phyloP scores from a whole-genome alignment of 345 rosid species.

The Moringa oleifera region DNA sequence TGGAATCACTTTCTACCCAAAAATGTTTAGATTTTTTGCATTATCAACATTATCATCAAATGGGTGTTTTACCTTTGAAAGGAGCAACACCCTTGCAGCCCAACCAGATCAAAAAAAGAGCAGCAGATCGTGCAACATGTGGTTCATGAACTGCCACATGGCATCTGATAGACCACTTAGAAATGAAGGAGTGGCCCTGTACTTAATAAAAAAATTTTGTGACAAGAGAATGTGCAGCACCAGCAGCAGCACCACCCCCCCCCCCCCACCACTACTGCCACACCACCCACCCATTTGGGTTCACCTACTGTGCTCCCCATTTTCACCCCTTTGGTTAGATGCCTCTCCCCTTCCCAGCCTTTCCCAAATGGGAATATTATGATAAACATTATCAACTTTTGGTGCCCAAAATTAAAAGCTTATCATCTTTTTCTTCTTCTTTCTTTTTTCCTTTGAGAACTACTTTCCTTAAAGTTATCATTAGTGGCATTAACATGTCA shows the following conservation, averaged over 20 bases:
- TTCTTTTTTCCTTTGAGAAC: conserved; percentile 17
- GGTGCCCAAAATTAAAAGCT: conserved; percentile 10
- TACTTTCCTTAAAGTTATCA: conserved; percentile 34
- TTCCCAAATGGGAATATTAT: conserved; percentile 36
- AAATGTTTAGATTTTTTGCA: neutral
- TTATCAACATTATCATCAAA: conserved; percentile 20
- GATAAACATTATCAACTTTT: conserved; percentile 17
- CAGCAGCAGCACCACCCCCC: no score
- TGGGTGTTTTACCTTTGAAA: conserved; percentile 18
- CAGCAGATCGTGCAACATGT: neutral
- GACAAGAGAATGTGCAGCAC: neutral
- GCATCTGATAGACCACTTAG: conserved; percentile 14
- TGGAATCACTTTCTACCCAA: conserved; percentile 23
- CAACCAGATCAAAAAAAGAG: conserved; percentile 16
- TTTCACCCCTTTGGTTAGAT: conserved; percentile 22
- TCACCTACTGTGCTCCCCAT: conserved; percentile 32
- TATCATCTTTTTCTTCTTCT: no score
- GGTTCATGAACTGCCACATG: conserved; percentile 28
- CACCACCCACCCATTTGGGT: conserved; percentile 25
- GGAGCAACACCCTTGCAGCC: conserved; percentile 20
- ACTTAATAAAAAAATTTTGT: conserved; percentile 16
- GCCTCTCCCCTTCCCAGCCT: conserved; percentile 24
- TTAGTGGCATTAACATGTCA: conserved; percentile 15
- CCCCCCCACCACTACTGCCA: no score
- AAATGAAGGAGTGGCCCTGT: neutral